phyloP scores from a whole-genome alignment of 2,329 filamentous ascomycete genomes.

The Myriosclerotinia scirpicola region DNA sequence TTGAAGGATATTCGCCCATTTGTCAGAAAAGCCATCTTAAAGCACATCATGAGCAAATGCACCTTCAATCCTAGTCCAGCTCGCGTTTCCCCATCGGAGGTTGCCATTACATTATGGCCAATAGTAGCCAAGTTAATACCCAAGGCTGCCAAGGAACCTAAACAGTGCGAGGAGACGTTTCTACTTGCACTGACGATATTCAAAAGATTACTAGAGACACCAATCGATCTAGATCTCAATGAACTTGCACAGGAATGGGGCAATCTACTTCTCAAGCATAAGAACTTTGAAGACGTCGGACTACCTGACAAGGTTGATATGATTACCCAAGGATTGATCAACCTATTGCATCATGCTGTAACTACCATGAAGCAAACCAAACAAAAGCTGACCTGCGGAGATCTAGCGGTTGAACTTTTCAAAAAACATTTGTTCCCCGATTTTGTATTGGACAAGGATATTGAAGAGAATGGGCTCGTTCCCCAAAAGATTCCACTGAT shows the following conservation, averaged over 20 bases:
- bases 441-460: constrained; percentile 43
- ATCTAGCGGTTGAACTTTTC: constrained; percentile 55
- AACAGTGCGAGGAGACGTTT: constrained; percentile 42
- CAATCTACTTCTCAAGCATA: constrained; percentile 43
- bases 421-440: constrained; percentile 65
- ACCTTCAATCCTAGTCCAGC: constrained; percentile 35
- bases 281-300: constrained; percentile 45
- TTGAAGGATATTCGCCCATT: constrained; percentile 45
- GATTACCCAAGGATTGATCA: constrained; percentile 42
- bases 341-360: constrained; percentile 41
- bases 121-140: constrained; percentile 36
- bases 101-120: constrained; percentile 52
- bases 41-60: constrained; percentile 39
- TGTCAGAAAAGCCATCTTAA: constrained; percentile 38
- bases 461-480: constrained; percentile 34
- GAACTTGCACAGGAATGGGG: constrained; percentile 39
- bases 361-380: constrained; percentile 35
- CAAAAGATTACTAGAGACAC: constrained; percentile 43
- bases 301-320: constrained; percentile 39
- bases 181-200: constrained; percentile 46
- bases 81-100: constrained; percentile 42
- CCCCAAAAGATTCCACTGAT: constrained; percentile 50
- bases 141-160: constrained; percentile 28
- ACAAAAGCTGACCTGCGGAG: constrained; percentile 36
- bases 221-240: constrained; percentile 31